Evolutionary conservation across 169 alveolate species (phyloP).

Genomic region (Plasmodium vivax): DNA sequence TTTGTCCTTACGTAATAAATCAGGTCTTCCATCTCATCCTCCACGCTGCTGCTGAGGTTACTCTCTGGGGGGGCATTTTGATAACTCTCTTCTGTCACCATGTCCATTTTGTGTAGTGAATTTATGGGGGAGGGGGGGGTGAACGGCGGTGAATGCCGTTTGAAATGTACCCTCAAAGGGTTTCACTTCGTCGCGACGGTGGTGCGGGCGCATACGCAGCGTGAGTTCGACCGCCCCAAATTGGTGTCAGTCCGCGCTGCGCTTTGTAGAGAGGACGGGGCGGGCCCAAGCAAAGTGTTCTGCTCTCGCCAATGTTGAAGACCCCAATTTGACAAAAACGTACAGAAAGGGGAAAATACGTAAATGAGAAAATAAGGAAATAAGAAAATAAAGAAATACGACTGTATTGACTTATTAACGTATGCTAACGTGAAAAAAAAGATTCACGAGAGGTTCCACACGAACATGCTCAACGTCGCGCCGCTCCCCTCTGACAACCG

Average conservation of each 20-base stretch:
- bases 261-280: not conserved
- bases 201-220: not conserved
- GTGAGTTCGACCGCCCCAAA: not conserved
- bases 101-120: not conserved
- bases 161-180: not conserved
- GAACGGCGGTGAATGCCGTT: not conserved
- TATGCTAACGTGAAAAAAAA: not conserved
- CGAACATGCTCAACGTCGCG: not conserved
- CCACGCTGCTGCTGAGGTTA: not conserved
- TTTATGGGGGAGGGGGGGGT: not conserved
- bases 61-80: not conserved
- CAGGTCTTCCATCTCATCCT: constrained; percentile 35
- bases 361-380: not conserved
- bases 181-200: not conserved
- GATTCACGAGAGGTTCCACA: not conserved
- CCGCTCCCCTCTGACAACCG: not conserved
- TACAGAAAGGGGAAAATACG: not conserved
- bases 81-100: not conserved
- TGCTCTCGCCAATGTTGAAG: not conserved
- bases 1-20: constrained; percentile 55
- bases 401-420: not conserved
- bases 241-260: not conserved
- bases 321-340: not conserved
- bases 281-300: not conserved
- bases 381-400: not conserved